Percentiles rank a stretch among this genome's conserved stretches.
Conservation (phyloP, 2,329 filamentous ascomycete genomes). For the Sarocladiaceae sp. region DNA sequence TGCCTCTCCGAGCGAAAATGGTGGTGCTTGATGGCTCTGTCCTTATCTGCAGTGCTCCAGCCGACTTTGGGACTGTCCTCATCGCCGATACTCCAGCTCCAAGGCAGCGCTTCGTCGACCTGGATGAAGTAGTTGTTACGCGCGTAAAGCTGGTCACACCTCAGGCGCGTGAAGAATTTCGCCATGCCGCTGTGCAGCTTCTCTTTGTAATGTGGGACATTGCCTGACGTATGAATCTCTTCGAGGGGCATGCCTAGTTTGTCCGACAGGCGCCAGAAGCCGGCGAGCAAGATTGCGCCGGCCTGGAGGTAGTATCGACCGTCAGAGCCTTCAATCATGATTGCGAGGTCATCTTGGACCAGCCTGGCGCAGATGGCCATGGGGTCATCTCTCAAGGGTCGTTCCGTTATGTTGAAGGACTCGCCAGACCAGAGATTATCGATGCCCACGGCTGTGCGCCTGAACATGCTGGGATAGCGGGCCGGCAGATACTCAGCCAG, state of each 20-base stretch:
- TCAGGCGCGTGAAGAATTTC: conserved; percentile 72
- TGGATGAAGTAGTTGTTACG: conserved; percentile 88
- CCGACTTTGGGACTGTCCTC: conserved; percentile 63
- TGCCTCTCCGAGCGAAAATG: conserved; percentile 76
- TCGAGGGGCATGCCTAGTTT: conserved; percentile 76
- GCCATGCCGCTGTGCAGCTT: conserved; percentile 76
- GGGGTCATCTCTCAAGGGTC: conserved; percentile 68
- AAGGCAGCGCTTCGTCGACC: conserved; percentile 72
- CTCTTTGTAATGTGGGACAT: conserved; percentile 67
- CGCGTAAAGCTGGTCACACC: conserved; percentile 57
- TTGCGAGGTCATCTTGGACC: conserved; percentile 76
- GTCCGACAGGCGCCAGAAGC: conserved; percentile 79
- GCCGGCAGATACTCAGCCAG: conserved; percentile 66
- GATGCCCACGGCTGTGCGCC: conserved; percentile 59
- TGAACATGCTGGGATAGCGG: conserved; percentile 70
- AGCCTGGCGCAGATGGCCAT: conserved; percentile 71
- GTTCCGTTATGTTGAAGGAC: conserved; percentile 60
- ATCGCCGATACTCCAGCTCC: conserved; percentile 70
- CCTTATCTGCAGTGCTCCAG: conserved; percentile 74
- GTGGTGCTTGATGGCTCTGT: conserved; percentile 68
- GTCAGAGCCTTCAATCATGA: conserved; percentile 75
- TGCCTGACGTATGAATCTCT: conserved; percentile 74
- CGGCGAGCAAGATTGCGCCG: conserved; percentile 69
- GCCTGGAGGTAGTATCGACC: conserved; percentile 79
- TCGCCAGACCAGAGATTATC: conserved; percentile 70